Percentiles rank a stretch among this genome's conserved stretches.
phyloP scores from a whole-genome alignment of 495 filamentous ascomycete genomes.

The Neurospora intermedia region DNA sequence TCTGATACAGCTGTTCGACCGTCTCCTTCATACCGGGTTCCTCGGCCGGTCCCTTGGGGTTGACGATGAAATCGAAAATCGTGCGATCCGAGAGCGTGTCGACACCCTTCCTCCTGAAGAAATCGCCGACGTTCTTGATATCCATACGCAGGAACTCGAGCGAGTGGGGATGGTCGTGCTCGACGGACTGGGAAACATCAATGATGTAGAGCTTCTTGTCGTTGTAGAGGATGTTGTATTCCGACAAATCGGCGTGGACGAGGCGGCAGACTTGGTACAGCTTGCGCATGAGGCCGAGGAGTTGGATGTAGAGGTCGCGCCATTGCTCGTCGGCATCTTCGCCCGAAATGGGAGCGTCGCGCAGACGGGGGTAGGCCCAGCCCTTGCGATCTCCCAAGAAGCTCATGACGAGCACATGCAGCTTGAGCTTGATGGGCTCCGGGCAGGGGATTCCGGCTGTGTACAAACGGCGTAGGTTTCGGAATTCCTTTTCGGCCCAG shows the following conservation, averaged over 20 bases:
- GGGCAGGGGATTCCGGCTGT: constrained; percentile 79
- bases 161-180: constrained; percentile 87
- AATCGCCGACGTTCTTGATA: constrained; percentile 89
- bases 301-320: constrained; percentile 66
- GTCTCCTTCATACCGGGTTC: constrained; percentile 34
- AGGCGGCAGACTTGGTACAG: constrained; percentile 84
- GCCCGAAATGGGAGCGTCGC: constrained; percentile 34
- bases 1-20: constrained; percentile 37
- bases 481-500: constrained; percentile 98
- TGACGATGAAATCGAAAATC: constrained; percentile 71
- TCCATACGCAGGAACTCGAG: constrained; percentile 94
- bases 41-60: constrained; percentile 37
- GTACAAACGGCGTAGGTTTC: constrained; percentile 78
- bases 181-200: constrained; percentile 93
- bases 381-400: constrained; percentile 85
- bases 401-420: constrained; percentile 86
- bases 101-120: constrained; percentile 77
- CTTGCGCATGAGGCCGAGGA: constrained; percentile 78
- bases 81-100: constrained; percentile 61
- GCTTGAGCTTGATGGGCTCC: constrained; percentile 74
- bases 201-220: constrained; percentile 79
- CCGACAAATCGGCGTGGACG: constrained; percentile 91
- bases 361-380: constrained; percentile 69
- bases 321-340: constrained; percentile 62
- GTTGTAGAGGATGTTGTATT: constrained; percentile 94